phyloP scores from a whole-genome alignment of 73 alveolate genomes.

The Symbiodinium natans region DNA sequence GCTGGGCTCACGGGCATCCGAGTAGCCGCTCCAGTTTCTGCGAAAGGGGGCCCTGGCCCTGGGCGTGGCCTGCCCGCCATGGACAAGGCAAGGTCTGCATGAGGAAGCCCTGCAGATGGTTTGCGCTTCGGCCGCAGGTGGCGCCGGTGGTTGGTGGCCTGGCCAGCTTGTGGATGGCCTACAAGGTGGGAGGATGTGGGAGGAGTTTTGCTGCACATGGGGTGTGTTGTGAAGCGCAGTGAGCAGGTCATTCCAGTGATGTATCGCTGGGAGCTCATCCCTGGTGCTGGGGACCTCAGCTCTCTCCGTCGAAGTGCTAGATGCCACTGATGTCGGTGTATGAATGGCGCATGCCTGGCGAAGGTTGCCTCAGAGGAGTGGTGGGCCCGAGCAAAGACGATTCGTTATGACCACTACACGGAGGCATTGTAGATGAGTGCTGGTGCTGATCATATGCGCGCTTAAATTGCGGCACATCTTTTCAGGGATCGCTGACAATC shows the following conservation, averaged over 20 bases:
- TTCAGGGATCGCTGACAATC: too few relatives aligned
- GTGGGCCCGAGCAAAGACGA: conserved; percentile 78
- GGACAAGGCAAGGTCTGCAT: conserved; percentile 21
- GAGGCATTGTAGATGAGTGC: neutral
- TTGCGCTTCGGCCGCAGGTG: neutral
- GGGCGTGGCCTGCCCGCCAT: conserved; percentile 5
- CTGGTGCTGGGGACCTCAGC: conserved; percentile 37
- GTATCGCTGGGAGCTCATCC: conserved; percentile 86
- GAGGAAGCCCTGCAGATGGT: neutral
- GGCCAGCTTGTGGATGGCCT: conserved; percentile 36
- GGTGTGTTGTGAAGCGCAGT: neutral
- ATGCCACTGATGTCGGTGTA: too few relatives aligned
- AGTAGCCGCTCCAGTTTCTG: too few relatives aligned
- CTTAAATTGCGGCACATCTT: too few relatives aligned
- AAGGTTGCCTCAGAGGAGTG: conserved; percentile 32
- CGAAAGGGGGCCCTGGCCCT: too few relatives aligned
- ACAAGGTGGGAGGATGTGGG: neutral
- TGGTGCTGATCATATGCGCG: too few relatives aligned
- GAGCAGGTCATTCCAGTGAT: conserved; percentile 48
- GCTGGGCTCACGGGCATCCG: too few relatives aligned
- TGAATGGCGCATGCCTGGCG: too few relatives aligned
- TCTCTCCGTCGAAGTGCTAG: too few relatives aligned
- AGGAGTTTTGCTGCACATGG: neutral
- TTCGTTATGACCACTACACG: conserved; percentile 14
- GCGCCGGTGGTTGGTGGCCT: conserved; percentile 79